phyloP scores from a whole-genome alignment of 306 rosid species.

The Argentina anserina region DNA sequence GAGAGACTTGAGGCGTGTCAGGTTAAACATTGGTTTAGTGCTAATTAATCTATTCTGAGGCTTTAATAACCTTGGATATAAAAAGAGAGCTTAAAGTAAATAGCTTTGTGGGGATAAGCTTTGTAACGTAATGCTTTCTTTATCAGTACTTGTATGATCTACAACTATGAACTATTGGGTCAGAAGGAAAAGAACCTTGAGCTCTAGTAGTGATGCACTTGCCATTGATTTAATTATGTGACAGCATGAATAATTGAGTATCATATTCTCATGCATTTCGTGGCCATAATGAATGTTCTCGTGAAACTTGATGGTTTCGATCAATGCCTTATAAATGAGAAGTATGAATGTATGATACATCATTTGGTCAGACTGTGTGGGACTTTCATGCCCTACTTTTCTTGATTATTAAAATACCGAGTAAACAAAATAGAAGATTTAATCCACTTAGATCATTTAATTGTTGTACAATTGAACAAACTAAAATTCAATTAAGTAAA shows the following conservation, averaged over 20 bases:
- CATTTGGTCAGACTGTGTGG: background rate
- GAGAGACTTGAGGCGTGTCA: background rate
- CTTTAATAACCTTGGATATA: background rate
- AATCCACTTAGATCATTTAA: too few species aligned
- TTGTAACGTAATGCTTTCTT: background rate
- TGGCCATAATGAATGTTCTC: background rate
- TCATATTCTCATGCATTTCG: constrained; percentile 5
- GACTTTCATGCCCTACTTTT: too few species aligned
- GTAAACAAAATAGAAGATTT: too few species aligned
- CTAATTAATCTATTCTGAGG: background rate
- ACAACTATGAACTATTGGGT: background rate
- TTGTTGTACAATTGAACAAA: too few species aligned
- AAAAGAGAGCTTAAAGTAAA: constrained; percentile 5
- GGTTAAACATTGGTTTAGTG: background rate
- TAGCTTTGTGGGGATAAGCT: background rate
- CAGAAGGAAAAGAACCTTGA: background rate
- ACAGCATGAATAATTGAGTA: background rate
- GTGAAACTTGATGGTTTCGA: background rate
- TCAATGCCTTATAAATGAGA: background rate
- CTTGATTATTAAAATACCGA: too few species aligned
- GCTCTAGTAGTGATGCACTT: background rate
- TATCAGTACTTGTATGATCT: background rate
- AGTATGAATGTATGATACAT: background rate
- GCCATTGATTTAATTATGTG: background rate
- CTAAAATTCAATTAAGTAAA: too few species aligned